Evolutionary conservation across 768 basidiomycete genomes (phyloP), one percentile per base, ranked within the genome.

Genomic region (Pholiota molesta): DNA sequence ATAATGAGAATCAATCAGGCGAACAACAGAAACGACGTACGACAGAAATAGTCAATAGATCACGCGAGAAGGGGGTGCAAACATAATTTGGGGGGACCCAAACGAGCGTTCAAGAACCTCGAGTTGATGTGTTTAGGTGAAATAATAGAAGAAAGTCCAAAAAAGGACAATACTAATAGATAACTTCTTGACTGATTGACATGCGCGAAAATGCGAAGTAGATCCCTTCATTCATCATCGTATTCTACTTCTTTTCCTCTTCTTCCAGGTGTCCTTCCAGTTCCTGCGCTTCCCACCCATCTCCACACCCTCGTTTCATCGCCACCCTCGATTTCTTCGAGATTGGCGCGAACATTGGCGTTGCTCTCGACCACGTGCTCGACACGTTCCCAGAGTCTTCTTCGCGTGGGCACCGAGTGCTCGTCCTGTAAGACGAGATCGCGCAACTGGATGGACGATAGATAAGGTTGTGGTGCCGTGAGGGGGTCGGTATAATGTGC

Each of bases 241-340:
- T 56, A 21, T 45, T 66, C 65, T 29, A 68, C 58, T 51, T 67
- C 66, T 54, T 65, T 72, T 60, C 72, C 66, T 53, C 66, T 72
- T 58, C 73, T 70, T 57, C 68, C 70, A 58, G 75, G 71, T 49
- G 70, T 71, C 62, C 70, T 70, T 61, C 76, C 74, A 60, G 75
- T 69, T 60, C 77, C 74, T 60, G 75, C 73, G 63, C 73, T 79
- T 66, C 94, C 94, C 31, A 94, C 86, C 95, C 95, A 97, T 60
- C 90, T 79, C 95, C 95, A 97, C 59, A 94, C 94, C 65, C 92
- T 85, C 75, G 88, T 82, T 76, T 94, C 93, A 74, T 96, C 94
- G 11, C 95, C 94, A 66, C 90, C 90, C 62, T 81, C 81, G 52
- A 92, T 84, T 73, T 97, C 95, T 74, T 92, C 91, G 56, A 94